A percentile compares a stretch with the other conserved stretches of the same genome.
phyloP scores from a whole-genome alignment of 192 early-diverging fungal genomes.

The Entophlyctis helioformis region DNA sequence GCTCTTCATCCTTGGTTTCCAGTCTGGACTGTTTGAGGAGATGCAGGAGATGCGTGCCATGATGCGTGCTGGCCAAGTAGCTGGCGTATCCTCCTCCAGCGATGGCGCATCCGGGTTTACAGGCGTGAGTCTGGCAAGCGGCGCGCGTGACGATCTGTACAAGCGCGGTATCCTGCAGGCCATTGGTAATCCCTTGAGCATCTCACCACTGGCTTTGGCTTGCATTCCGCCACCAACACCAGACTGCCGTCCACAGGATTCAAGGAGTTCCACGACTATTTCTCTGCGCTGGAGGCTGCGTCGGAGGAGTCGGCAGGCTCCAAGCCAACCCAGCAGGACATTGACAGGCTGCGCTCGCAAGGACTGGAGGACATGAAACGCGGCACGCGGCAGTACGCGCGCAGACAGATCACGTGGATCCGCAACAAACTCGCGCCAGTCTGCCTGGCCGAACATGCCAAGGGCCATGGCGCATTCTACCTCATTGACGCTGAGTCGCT shows the following conservation, averaged over 20 bases:
- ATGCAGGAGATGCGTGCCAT: constrained; percentile 28
- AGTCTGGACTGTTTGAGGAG: constrained; percentile 38
- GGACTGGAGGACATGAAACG: constrained; percentile 76
- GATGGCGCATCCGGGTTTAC: background rate
- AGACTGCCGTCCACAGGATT: constrained; percentile 48
- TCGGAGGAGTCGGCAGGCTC: background rate
- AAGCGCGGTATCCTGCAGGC: constrained; percentile 63
- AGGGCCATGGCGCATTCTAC: too few relatives aligned
- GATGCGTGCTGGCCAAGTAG: constrained; percentile 24
- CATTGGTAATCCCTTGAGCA: constrained; percentile 33
- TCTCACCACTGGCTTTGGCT: constrained; percentile 1
- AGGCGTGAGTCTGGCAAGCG: too few relatives aligned
- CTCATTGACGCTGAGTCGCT: background rate
- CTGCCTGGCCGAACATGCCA: constrained; percentile 1
- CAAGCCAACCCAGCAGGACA: background rate
- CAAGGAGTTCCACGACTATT: constrained; percentile 75
- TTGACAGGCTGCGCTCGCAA: constrained; percentile 28
- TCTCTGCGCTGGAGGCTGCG: constrained; percentile 24
- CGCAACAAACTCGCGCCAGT: constrained; percentile 47
- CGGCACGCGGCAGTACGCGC: constrained; percentile 80
- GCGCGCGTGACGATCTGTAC: constrained; percentile 9
- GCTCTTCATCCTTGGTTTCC: background rate
- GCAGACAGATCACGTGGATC: constrained; percentile 71
- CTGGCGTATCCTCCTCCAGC: constrained; percentile 6
- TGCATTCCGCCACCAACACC: constrained; percentile 5